Conservation (phyloP, 2,329 filamentous ascomycete species). For the Talaromyces sp. region DNA sequence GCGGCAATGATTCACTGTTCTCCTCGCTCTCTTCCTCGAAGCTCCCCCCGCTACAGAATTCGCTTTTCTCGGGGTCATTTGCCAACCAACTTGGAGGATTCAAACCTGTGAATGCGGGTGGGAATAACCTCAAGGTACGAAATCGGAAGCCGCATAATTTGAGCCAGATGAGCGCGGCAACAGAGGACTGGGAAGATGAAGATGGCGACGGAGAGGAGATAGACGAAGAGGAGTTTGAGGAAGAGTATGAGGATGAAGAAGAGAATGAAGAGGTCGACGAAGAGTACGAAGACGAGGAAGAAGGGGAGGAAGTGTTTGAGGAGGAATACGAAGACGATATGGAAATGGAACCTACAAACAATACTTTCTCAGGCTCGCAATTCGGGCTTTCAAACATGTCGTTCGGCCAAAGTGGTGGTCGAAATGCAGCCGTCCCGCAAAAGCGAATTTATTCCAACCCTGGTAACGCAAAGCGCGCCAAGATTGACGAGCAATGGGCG, state of each 20-base stretch:
- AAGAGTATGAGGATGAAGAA: conserved; percentile 14
- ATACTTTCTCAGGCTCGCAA: conserved; percentile 11
- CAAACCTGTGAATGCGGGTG: conserved; percentile 22
- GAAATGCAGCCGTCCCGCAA: conserved; percentile 13
- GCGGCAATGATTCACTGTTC: conserved; percentile 32
- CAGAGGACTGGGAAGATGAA: conserved; percentile 12
- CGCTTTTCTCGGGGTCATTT: conserved; percentile 19
- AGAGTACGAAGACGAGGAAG: conserved; percentile 17
- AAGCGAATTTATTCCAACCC: conserved; percentile 41
- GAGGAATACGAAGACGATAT: conserved; percentile 35
- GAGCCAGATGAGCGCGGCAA: conserved; percentile 12
- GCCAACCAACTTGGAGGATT: conserved; percentile 24
- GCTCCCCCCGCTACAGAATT: conserved; percentile 25
- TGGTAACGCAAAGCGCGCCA: conserved; percentile 37
- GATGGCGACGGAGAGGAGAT: conserved; percentile 3
- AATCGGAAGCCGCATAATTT: conserved; percentile 11
- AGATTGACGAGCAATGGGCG: conserved; percentile 37
- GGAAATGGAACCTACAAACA: conserved; percentile 20
- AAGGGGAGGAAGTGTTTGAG: conserved; percentile 18
- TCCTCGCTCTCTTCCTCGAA: conserved; percentile 33
- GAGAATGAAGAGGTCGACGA: conserved; percentile 14
- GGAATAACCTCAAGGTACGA: conserved; percentile 8
- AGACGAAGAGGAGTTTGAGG: conserved; percentile 6
- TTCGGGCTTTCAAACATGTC: conserved; percentile 30
- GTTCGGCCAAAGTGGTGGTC: conserved; percentile 20